These are phyloP conservation scores for Wickerhamomyces bisporus DNA, from an alignment of 805 yeast species.

Conservation along the genomic window DNA sequence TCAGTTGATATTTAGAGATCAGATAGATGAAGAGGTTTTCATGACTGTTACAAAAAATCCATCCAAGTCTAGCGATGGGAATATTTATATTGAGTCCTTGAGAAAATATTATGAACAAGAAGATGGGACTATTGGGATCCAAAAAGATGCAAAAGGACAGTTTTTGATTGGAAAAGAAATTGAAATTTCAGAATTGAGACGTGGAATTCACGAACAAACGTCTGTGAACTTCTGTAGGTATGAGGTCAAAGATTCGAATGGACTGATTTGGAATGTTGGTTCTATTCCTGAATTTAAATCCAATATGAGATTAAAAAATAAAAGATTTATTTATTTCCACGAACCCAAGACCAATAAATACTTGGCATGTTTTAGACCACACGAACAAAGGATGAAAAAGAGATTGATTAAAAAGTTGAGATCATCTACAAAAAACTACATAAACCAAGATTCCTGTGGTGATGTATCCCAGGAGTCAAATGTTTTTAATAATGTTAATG, in stretches of 20 bases:
- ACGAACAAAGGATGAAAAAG: conserved; percentile 32
- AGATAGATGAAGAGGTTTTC: conserved; percentile 7
- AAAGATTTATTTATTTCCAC: conserved; percentile 28
- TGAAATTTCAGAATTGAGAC: conserved; percentile 4
- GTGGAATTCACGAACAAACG: conserved; percentile 2
- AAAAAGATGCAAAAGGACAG: neutral
- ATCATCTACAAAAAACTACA: conserved; percentile 9
- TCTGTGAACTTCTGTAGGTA: conserved; percentile 22
- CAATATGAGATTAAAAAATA: conserved; percentile 16
- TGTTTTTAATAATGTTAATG: conserved; percentile 3
- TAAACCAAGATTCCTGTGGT: neutral
- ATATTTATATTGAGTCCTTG: conserved; percentile 10
- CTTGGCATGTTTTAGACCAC: conserved; percentile 29
- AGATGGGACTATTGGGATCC: conserved; percentile 9
- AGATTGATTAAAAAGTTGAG: conserved; percentile 32
- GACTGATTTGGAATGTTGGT: conserved; percentile 36
- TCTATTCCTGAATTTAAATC: conserved; percentile 38
- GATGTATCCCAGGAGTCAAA: neutral
- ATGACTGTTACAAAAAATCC: conserved; percentile 14
- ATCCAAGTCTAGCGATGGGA: conserved; percentile 3
- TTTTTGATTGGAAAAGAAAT: conserved; percentile 3
- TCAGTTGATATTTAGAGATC: conserved; percentile 25
- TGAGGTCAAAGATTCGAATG: conserved; percentile 25
- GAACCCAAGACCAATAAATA: conserved; percentile 25
- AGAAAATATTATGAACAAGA: conserved; percentile 7